Percentiles rank a stretch among this genome's conserved stretches.
Evolutionary conservation across 805 yeast species (phyloP).

Genomic region (Candida coquimbonensis): DNA sequence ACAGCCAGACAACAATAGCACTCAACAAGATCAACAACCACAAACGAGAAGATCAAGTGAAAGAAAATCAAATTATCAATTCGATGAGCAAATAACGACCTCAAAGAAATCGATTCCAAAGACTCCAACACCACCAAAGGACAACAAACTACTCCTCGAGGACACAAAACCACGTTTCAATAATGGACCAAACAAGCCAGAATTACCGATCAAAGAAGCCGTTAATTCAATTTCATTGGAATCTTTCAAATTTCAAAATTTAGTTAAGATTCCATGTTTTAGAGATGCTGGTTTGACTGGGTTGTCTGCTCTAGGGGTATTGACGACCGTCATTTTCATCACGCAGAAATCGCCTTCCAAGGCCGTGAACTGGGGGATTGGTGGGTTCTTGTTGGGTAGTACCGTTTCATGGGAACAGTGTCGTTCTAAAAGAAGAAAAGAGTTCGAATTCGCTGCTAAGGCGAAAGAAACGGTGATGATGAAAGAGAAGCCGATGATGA

Average conservation of each 20-base stretch:
- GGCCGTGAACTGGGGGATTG: conserved; percentile 77
- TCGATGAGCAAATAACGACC: conserved; percentile 1
- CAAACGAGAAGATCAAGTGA: conserved; percentile 17
- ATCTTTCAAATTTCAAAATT: conserved; percentile 46
- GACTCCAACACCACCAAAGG: background rate
- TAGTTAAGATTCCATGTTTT: conserved; percentile 66
- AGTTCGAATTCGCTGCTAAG: conserved; percentile 56
- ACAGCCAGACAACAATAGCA: background rate
- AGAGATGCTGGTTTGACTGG: conserved; percentile 76
- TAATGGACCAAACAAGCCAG: conserved; percentile 24
- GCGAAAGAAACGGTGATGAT: conserved; percentile 48
- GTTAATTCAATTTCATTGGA: conserved; percentile 34
- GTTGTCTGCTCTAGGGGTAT: conserved; percentile 61
- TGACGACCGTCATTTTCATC: conserved; percentile 59
- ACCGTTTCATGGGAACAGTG: conserved; percentile 93
- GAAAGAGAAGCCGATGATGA: conserved; percentile 31
- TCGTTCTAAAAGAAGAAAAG: conserved; percentile 58
- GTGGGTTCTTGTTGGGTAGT: conserved; percentile 73
- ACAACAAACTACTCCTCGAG: conserved; percentile 30
- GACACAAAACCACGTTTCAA: conserved; percentile 35
- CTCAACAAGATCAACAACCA: background rate
- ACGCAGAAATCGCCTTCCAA: conserved; percentile 55
- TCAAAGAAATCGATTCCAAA: background rate
- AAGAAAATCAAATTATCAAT: conserved; percentile 10
- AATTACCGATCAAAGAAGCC: conserved; percentile 32